Evolutionary conservation across 169 alveolate species (phyloP), one percentile per base, ranked within the genome.

Genomic region (Perkinsus marinus): DNA sequence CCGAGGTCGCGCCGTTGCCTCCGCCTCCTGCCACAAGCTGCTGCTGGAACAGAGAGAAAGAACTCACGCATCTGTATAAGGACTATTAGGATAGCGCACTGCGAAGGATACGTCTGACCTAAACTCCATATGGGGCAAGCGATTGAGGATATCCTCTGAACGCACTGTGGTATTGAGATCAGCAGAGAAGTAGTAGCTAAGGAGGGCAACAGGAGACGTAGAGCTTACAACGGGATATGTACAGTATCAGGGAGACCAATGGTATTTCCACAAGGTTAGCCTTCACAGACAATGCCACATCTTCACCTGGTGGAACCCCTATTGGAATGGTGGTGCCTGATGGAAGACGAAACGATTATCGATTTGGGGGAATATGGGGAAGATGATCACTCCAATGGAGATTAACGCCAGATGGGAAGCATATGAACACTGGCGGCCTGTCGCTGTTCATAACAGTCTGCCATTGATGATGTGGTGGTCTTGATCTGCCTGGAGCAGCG

Each of bases 51-150:
- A 57, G 79, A 2, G 79, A 57, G 79, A 57, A 57, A 7, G 79
- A 57, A 30, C 79, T 57, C 79, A 57, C 79, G 22, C 79, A 57
- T 57, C 79, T 57, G 34, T 13, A 30, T 10, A 41, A 3, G 22
- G 26, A 13, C 36, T 0, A 57, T 13, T 30, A 13, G 79, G 79
- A 19, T 26, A 0, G 22, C 79, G 34, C 79, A 57, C 79, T 57
- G 37, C 37, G 22, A 57, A 57, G 79, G 79, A 57, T 57, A 57
- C 22, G 79, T 30, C 22, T 16, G 79, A 57, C 79, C 79, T 57
- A 30, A 57, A 94, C 91, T 94, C 96, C 92, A 94, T 93, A 69
- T 94, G 96, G 26, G 96, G 96, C 90, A 94, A 68, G 91, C 96
- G 92, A 92, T 94, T 94, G 89, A 94, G 94, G 68, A 94, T 93